Evolutionary conservation across 495 filamentous ascomycete species (phyloP), one percentile per base, ranked within the genome.

Genomic region (Durotheca rogersii): DNA sequence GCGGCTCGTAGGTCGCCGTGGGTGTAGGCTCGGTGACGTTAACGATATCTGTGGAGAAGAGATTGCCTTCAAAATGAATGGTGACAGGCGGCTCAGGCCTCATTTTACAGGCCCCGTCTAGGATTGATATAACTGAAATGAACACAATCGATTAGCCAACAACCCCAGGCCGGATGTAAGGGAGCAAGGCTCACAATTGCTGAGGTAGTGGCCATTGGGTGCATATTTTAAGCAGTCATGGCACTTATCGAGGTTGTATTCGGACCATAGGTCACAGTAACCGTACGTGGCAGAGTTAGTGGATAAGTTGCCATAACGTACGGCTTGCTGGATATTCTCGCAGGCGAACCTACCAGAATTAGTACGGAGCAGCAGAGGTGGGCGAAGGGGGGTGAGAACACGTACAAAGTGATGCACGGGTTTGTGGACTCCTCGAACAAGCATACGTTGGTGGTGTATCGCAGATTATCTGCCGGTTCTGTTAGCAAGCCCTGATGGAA

Each of bases 31-130:
- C 65, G 12, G 69, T 73, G 34, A 69, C 67, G 18, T 72, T 71
- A 20, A 78, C 62, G 0, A 68, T 63, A 19, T 51, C 45, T 6
- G 41, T 45, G 21, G 73, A 70, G 32, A 89, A 81, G 2, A 82
- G 62, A 19, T 70, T 56, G 23, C 78, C 73, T 9, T 66, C 36
- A n/a, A 81, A 41, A 7, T 72, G 70, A 20, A 81, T 42, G 9
- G 66, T 70, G 1, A 58, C 47, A 4, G 72, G 72, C 0, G 59
- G 50, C 2, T 47, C 50, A 11, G 74, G 72, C 21, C 56, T 62
- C 21, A 79, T 68, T 25, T 60, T 51, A 51, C 77, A 81, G 15
- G 69, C 74, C 5, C 74, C 74, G 33, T 77, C 61, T 7, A 81
- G 57, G 17, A 77, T 65, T 4, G 4, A 4, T 4, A 27, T 27